Evolutionary conservation across 2,329 filamentous ascomycete genomes (phyloP).

Genomic region (Teratosphaeria destructans): DNA sequence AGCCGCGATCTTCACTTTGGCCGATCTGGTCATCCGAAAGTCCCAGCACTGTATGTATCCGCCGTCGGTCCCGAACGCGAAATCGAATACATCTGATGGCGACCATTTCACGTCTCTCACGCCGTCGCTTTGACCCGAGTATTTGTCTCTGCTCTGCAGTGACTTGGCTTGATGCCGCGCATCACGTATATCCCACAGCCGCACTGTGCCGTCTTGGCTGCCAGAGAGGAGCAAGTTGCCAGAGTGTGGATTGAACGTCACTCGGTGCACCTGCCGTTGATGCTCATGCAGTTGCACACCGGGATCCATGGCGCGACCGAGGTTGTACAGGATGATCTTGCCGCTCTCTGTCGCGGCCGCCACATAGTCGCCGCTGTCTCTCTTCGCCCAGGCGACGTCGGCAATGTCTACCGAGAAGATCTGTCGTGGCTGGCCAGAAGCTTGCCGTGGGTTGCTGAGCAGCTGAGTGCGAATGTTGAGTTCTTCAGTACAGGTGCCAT

Average conservation of each 20-base stretch:
- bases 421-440: constrained; percentile 35
- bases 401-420: constrained; percentile 47
- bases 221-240: constrained; percentile 52
- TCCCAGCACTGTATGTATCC: constrained; percentile 57
- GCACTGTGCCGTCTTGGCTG: constrained; percentile 54
- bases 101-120: constrained; percentile 57
- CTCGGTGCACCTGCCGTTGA: constrained; percentile 53
- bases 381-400: constrained; percentile 59
- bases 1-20: constrained; percentile 50
- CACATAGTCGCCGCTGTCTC: constrained; percentile 48
- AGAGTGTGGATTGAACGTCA: constrained; percentile 54
- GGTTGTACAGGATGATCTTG: constrained; percentile 55
- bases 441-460: constrained; percentile 46
- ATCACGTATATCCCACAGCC: constrained; percentile 54
- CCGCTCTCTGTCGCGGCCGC: constrained; percentile 56
- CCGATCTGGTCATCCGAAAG: constrained; percentile 45
- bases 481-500: constrained; percentile 50
- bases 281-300: constrained; percentile 54
- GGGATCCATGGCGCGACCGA: constrained; percentile 50
- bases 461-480: constrained; percentile 53
- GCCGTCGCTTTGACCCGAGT: constrained; percentile 48
- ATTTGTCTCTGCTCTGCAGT: constrained; percentile 46
- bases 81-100: constrained; percentile 50
- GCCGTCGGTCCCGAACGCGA: constrained; percentile 55
- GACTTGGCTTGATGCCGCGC: constrained; percentile 34